A percentile compares a stretch with the other conserved stretches of the same genome.
Conservation (phyloP, 2,329 filamentous ascomycete genomes). For the Colletotrichum echinochloae region DNA sequence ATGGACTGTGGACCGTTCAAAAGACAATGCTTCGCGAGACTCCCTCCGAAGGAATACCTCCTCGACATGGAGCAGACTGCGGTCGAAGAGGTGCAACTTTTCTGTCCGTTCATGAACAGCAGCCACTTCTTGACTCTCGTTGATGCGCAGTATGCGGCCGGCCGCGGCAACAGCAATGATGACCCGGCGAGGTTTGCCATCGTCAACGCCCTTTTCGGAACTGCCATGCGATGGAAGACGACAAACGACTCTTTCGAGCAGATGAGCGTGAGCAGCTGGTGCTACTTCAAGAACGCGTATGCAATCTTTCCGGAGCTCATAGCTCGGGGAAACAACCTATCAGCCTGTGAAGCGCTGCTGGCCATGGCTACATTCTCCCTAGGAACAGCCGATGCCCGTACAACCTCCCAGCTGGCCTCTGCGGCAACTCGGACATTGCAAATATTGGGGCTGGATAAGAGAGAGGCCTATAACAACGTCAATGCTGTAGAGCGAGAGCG, state of each 20-base stretch:
- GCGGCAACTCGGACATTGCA: constrained; percentile 15
- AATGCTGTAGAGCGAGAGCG: background rate
- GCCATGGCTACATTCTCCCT: constrained; percentile 29
- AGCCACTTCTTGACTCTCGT: constrained; percentile 12
- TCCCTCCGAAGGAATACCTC: constrained; percentile 21
- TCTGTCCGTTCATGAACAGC: constrained; percentile 20
- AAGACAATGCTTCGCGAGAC: background rate
- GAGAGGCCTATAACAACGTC: background rate
- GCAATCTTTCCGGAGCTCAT: constrained; percentile 27
- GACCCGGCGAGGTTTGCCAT: constrained; percentile 19
- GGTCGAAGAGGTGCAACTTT: constrained; percentile 22
- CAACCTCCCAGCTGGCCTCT: constrained; percentile 14
- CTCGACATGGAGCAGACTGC: constrained; percentile 15
- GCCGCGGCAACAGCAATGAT: background rate
- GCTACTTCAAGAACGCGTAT: constrained; percentile 38
- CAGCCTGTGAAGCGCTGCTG: constrained; percentile 29
- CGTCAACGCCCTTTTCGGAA: constrained; percentile 22
- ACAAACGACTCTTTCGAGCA: constrained; percentile 27
- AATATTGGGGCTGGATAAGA: constrained; percentile 22
- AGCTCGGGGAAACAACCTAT: background rate
- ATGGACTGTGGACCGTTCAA: constrained; percentile 6
- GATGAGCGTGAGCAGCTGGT: constrained; percentile 20
- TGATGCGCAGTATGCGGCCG: constrained; percentile 11
- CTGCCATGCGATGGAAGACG: constrained; percentile 20
- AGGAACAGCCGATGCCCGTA: constrained; percentile 26